Base-by-base conservation (phyloP, 345 rosid species). In the Arabis alpina region DNA sequence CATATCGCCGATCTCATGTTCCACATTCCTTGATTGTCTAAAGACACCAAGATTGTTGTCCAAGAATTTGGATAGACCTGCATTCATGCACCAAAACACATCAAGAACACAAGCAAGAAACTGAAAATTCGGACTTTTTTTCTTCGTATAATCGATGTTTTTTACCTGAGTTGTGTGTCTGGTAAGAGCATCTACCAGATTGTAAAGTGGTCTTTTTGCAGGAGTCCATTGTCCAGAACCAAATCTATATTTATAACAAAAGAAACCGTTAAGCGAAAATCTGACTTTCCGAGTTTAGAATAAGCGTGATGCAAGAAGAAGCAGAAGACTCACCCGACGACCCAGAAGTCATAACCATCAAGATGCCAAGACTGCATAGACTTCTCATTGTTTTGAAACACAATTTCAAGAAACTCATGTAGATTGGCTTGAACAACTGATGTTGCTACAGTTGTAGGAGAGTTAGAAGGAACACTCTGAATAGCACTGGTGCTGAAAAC, bases 1-100 rank as follows among this genome's bases (percentile, higher is more conserved):
- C 98, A 89, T 64, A 75, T 65, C 11, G 97, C 89, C 2, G 98
- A 93, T 81, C 96, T 83, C 84, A 91, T n/a, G 72, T 93, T 93
- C 98, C 98, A 91, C 98, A 91, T 91, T 0, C 98, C 98, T 76
- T 87, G 90, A 82, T 91, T 93, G 86, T 91, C 98, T 69, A 91
- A 62, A 1, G 98, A 89, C 25, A 89, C 88, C 61, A 83, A 77
- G 51, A 93, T 85, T 2, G 87, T 50, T 0, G 97, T 89, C 98
- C 98, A 93, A 10, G 95, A 83, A 40, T 85, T 77, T 28, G 95
- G 99, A 54, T 89, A 94, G 3, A 87, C 97, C 98, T 93, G 83
- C 76, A 61, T 60, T 71, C 51, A 72, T 39, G 15, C 50, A 45
- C 66, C 66, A 55, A 49, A 1, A 11, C 15, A 10, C 41, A 40